Percentiles rank a stretch among this genome's conserved stretches.
These are phyloP conservation scores for Pseudopyrenochaeta lycopersici DNA, from an alignment of 2,329 filamentous ascomycete genomes.

Conservation along the genomic window DNA sequence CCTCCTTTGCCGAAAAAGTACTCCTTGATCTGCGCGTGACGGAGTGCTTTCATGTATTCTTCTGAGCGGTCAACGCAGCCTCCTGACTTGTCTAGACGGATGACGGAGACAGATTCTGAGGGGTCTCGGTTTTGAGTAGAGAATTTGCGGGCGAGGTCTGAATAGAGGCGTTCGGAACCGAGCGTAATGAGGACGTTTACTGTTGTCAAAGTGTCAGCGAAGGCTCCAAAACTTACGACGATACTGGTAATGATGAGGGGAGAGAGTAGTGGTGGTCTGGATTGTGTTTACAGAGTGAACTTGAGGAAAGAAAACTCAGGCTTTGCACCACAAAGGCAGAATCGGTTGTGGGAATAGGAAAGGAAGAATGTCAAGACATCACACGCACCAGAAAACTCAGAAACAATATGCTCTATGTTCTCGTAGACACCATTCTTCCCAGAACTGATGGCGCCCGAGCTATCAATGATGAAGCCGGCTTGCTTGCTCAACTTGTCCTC, in stretches of 20 bases:
- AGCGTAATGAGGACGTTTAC: conserved; percentile 84
- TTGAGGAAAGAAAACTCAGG: no score
- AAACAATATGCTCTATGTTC: conserved; percentile 80
- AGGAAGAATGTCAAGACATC: conserved; percentile 26
- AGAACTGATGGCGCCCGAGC: conserved; percentile 73
- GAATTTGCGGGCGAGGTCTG: conserved; percentile 77
- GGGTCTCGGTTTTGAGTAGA: conserved; percentile 53
- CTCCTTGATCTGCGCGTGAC: conserved; percentile 81
- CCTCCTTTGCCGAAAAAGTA: conserved; percentile 87
- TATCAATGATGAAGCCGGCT: conserved; percentile 87
- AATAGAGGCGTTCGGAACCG: conserved; percentile 79
- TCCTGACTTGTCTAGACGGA: conserved; percentile 84
- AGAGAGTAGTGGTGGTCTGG: no score
- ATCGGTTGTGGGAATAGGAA: neutral
- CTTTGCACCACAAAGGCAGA: neutral
- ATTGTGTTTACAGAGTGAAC: no score
- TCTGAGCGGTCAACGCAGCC: conserved; percentile 83
- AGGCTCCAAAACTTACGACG: neutral
- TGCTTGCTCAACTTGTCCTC: conserved; percentile 76
- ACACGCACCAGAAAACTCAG: conserved; percentile 68
- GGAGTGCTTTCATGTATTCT: conserved; percentile 74
- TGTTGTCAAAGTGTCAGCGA: conserved; percentile 44
- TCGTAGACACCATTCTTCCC: conserved; percentile 74
- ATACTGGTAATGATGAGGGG: neutral
- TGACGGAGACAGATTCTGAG: conserved; percentile 75